Evolutionary conservation across 495 filamentous ascomycete genomes (phyloP).

Genomic region (Podospora pseudocomata): DNA sequence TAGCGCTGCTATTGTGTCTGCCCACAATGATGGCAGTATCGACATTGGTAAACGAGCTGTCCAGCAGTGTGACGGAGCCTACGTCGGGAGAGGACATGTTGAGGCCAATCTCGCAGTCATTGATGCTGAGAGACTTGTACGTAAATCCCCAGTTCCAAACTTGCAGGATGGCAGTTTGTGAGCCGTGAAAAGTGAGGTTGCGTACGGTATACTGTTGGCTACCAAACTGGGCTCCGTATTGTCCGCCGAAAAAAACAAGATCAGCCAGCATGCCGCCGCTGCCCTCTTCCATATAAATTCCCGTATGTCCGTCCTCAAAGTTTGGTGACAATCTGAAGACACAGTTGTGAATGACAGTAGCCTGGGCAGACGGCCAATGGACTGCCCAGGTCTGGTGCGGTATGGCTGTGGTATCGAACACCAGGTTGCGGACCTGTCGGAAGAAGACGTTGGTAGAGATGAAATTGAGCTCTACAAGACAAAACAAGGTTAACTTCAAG

Average conservation of each 20-base stretch:
- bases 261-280: constrained; percentile 72
- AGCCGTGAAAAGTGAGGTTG: constrained; percentile 79
- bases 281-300: constrained; percentile 70
- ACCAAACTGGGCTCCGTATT: constrained; percentile 58
- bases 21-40: constrained; percentile 58
- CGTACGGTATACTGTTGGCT: constrained; percentile 90
- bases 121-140: constrained; percentile 72
- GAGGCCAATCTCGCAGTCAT: constrained; percentile 69
- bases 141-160: constrained; percentile 91
- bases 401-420: constrained; percentile 74
- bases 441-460: constrained; percentile 85
- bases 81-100: constrained; percentile 70
- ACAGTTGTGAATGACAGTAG: constrained; percentile 83
- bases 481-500: background rate
- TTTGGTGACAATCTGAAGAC: constrained; percentile 67
- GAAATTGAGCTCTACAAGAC: constrained; percentile 24
- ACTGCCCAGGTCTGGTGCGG: constrained; percentile 65
- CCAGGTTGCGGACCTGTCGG: constrained; percentile 85
- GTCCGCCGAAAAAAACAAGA: constrained; percentile 66
- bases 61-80: constrained; percentile 73
- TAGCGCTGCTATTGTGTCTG: constrained; percentile 52
- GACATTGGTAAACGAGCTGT: constrained; percentile 70
- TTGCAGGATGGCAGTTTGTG: constrained; percentile 77
- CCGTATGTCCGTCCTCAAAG: constrained; percentile 61
- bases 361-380: constrained; percentile 95